A percentile compares a stretch with the other conserved stretches of the same genome.
phyloP scores from a whole-genome alignment of 352 stramenopile genomes.

The Globisporangium camurandrum region DNA sequence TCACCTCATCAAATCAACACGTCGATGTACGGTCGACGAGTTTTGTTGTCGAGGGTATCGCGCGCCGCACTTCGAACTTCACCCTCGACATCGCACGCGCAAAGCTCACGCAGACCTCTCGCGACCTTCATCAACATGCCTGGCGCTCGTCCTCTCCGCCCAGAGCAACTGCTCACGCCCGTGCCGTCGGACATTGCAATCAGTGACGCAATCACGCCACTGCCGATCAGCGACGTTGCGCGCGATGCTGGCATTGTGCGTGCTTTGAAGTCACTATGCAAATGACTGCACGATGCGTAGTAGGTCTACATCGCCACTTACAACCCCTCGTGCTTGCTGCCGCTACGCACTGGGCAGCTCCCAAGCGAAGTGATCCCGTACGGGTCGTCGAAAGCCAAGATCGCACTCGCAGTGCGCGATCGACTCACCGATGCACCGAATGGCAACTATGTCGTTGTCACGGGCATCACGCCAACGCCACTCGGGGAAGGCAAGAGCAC shows the following conservation, averaged over 20 bases:
- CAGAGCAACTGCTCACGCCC: conserved; percentile 52
- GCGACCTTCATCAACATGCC: conserved; percentile 7
- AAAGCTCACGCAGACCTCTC: too few relatives aligned
- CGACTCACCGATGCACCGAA: conserved; percentile 82
- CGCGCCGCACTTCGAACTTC: too few relatives aligned
- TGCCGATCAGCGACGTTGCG: conserved; percentile 64
- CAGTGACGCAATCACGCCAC: conserved; percentile 63
- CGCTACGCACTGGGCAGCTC: conserved; percentile 24
- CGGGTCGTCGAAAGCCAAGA: conserved; percentile 89
- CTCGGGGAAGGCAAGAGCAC: conserved; percentile 98
- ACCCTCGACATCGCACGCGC: too few relatives aligned
- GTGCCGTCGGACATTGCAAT: conserved; percentile 80
- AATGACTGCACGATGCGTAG: background rate
- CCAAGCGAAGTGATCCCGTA: conserved; percentile 86
- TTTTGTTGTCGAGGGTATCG: too few relatives aligned
- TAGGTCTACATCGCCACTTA: background rate
- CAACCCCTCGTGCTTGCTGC: background rate
- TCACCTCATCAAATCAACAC: too few relatives aligned
- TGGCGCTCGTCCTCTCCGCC: conserved; percentile 36
- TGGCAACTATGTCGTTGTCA: conserved; percentile 97
- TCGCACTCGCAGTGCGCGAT: conserved; percentile 85
- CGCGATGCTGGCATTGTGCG: conserved; percentile 58
- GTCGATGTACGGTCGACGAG: too few relatives aligned
- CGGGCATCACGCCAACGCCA: conserved; percentile 97
- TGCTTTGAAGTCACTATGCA: background rate